A percentile compares a stretch with the other conserved stretches of the same genome.
Conservation (phyloP, 1,284 basidiomycete genomes). For the Puccinia horiana region DNA sequence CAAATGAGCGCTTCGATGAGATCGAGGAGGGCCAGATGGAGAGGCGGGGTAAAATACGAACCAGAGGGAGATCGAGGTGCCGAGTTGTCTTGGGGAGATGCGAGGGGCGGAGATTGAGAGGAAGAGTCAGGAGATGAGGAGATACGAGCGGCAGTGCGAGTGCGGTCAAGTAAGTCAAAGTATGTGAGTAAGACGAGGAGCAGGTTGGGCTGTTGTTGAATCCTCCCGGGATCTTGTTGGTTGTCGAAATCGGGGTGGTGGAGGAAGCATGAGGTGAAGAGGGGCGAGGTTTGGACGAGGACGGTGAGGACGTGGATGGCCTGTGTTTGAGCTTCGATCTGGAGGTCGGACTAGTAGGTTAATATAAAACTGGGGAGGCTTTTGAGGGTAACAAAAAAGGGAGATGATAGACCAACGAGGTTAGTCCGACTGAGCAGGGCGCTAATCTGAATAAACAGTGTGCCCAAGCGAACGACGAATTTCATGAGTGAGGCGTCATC, state of each 20-base stretch:
- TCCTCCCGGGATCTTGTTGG: neutral
- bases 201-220: neutral
- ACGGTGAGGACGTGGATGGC: constrained; percentile 14
- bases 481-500: neutral
- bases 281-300: constrained; percentile 20
- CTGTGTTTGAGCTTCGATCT: constrained; percentile 19
- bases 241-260: constrained; percentile 22
- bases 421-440: neutral
- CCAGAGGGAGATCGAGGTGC: neutral
- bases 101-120: neutral
- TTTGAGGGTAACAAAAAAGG: neutral
- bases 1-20: constrained; percentile 14
- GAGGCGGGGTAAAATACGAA: neutral
- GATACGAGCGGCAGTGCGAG: neutral
- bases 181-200: neutral
- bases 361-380: neutral
- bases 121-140: neutral
- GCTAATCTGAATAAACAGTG: neutral
- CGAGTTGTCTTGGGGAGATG: neutral
- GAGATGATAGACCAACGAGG: neutral
- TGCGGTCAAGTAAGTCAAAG: no score
- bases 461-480: neutral
- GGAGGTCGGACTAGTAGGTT: neutral
- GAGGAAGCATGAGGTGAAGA: constrained; percentile 15
- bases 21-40: neutral